Evolutionary conservation across 2,329 filamentous ascomycete species (phyloP).

Genomic region (Alternaria sp.): DNA sequence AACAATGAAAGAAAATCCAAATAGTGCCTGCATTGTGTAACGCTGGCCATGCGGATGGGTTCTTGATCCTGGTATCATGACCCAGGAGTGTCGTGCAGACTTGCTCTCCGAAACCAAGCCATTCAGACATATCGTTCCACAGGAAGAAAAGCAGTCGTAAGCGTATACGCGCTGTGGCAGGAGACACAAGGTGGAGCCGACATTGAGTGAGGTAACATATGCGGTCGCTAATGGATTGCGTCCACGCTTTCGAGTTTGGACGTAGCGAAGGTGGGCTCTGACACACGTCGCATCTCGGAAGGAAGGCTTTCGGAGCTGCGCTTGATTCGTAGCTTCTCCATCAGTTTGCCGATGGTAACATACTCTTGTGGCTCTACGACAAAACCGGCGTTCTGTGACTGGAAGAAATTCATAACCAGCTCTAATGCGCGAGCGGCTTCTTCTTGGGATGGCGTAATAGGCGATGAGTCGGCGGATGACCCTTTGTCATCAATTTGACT

Average conservation of each 20-base stretch:
- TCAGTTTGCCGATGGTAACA: slow-evolving; percentile 78
- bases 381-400: slow-evolving; percentile 72
- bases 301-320: slow-evolving; percentile 53
- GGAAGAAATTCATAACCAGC: slow-evolving; percentile 82
- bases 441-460: slow-evolving; percentile 75
- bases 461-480: slow-evolving; percentile 52
- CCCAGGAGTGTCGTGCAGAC: slow-evolving; percentile 27
- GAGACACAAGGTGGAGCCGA: slow-evolving; percentile 18
- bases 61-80: slow-evolving; percentile 23
- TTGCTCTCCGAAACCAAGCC: slow-evolving; percentile 25
- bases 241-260: slow-evolving; percentile 44
- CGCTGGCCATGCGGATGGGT: slow-evolving; percentile 16
- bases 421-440: slow-evolving; percentile 84
- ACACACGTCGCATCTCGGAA: slow-evolving; percentile 46
- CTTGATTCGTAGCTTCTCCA: slow-evolving; percentile 82
- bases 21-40: slow-evolving; percentile 18
- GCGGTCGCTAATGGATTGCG: slow-evolving; percentile 33
- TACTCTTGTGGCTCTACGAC: slow-evolving; percentile 82
- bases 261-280: slow-evolving; percentile 44
- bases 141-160: slow-evolving; percentile 22
- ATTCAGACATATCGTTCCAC: slow-evolving; percentile 14
- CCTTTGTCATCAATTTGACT: slow-evolving; percentile 32
- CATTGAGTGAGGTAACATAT: slow-evolving; percentile 13
- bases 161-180: slow-evolving; percentile 20
- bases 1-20: slow-evolving; percentile 26